phyloP scores from a whole-genome alignment of 169 alveolate species.

The Cryptosporidium viatorum region DNA sequence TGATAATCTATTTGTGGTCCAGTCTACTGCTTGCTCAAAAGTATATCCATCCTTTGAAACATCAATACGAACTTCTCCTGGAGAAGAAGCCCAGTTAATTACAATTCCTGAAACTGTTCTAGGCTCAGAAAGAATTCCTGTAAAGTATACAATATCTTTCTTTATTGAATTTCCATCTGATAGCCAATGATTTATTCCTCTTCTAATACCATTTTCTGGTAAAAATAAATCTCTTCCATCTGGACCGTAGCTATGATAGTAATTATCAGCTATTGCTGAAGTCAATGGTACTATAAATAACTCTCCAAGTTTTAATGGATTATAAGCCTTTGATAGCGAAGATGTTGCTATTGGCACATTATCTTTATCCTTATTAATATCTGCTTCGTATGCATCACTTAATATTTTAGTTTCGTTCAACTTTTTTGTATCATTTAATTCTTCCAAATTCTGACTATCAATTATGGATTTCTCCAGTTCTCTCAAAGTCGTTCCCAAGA shows the following conservation, averaged over 20 bases:
- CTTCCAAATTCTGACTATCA: not conserved
- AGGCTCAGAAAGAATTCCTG: constrained; percentile 67
- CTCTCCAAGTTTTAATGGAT: constrained; percentile 66
- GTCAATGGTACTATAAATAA: constrained; percentile 64
- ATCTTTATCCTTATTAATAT: constrained; percentile 4
- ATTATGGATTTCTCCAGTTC: constrained; percentile 33
- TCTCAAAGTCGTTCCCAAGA: constrained; percentile 47
- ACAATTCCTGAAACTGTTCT: constrained; percentile 72
- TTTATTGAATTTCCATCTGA: constrained; percentile 72
- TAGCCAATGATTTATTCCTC: constrained; percentile 72
- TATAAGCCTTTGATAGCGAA: constrained; percentile 54
- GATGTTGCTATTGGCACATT: constrained; percentile 47
- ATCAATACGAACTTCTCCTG: constrained; percentile 73
- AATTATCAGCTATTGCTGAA: constrained; percentile 62
- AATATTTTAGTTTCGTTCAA: constrained; percentile 33
- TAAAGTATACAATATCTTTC: constrained; percentile 57
- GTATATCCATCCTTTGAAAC: constrained; percentile 60
- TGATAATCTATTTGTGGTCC: constrained; percentile 57
- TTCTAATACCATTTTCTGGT: constrained; percentile 74
- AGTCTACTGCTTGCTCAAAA: constrained; percentile 66
- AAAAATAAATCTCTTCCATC: constrained; percentile 56
- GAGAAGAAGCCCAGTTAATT: constrained; percentile 76
- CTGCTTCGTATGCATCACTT: constrained; percentile 53
- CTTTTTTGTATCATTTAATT: constrained; percentile 12
- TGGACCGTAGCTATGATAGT: constrained; percentile 60